Evolutionary conservation across 2,329 filamentous ascomycete species (phyloP).

Genomic region (Didymella sp.): DNA sequence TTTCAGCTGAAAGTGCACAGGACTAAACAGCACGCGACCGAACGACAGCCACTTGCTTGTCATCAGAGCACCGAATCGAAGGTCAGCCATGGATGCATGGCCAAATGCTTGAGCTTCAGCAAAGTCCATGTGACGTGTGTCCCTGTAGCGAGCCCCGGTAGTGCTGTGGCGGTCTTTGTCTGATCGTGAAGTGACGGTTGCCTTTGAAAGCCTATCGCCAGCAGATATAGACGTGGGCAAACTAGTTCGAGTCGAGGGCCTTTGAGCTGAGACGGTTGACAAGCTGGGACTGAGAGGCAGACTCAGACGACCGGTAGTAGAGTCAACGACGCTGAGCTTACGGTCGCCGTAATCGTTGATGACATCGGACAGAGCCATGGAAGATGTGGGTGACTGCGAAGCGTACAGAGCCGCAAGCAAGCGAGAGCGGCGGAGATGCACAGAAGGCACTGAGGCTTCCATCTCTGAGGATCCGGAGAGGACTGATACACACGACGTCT

Average conservation of each 20-base stretch:
- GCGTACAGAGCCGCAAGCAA: constrained; percentile 60
- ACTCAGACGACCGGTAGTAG: constrained; percentile 48
- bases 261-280: constrained; percentile 38
- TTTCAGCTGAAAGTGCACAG: constrained; percentile 73
- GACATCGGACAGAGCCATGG: constrained; percentile 62
- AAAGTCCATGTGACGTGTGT: constrained; percentile 63
- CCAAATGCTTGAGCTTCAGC: constrained; percentile 50
- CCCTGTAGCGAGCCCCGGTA: constrained; percentile 53
- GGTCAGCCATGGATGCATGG: constrained; percentile 68
- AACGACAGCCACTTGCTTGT: constrained; percentile 89
- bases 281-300: constrained; percentile 43
- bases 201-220: constrained; percentile 44
- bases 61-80: constrained; percentile 80
- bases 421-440: constrained; percentile 57
- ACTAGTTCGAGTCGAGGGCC: constrained; percentile 46
- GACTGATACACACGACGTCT: constrained; percentile 27
- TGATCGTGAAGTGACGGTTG: constrained; percentile 39
- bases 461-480: constrained; percentile 43
- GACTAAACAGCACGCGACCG: constrained; percentile 82
- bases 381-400: constrained; percentile 57
- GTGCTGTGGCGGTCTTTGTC: constrained; percentile 46
- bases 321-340: constrained; percentile 48
- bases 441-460: constrained; percentile 44
- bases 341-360: constrained; percentile 59
- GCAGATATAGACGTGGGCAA: constrained; percentile 39